These are phyloP conservation scores for Saksenaea oblongispora DNA, from an alignment of 371 early-diverging fungal genomes.

Conservation along the genomic window DNA sequence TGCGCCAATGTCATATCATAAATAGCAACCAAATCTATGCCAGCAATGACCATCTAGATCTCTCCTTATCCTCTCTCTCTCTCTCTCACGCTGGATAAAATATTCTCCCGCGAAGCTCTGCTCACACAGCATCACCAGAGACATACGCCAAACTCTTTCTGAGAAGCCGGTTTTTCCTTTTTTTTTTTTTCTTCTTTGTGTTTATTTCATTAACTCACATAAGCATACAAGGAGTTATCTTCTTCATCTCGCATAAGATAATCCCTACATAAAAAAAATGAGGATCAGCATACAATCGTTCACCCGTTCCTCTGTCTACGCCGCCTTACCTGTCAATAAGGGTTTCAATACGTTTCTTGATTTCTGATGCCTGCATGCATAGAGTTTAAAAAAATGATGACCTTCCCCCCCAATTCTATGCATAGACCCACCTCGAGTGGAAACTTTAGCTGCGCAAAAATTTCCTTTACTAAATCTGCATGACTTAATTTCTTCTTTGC, in stretches of 20 bases:
- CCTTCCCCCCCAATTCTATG: neutral
- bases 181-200: too few species aligned
- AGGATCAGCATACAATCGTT: neutral
- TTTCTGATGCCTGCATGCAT: conserved; percentile 55
- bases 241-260: conserved; percentile 81
- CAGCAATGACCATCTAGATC: neutral
- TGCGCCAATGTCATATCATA: neutral
- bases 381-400: conserved; percentile 1
- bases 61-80: neutral
- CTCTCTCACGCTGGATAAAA: neutral
- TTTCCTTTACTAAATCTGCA: conserved; percentile 65
- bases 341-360: conserved; percentile 90
- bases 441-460: conserved; percentile 78
- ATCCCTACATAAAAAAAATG: conserved; percentile 55
- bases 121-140: too few species aligned
- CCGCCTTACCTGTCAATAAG: conserved; percentile 69
- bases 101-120: neutral
- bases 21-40: neutral
- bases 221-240: conserved; percentile 43
- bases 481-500: conserved; percentile 73
- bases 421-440: conserved; percentile 63
- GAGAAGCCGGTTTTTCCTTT: neutral
- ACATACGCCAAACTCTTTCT: too few species aligned
- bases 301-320: neutral
- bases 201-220: conserved; percentile 1